phyloP scores from a whole-genome alignment of 2,329 filamentous ascomycete genomes.

The Tolypocladium capitatum region DNA sequence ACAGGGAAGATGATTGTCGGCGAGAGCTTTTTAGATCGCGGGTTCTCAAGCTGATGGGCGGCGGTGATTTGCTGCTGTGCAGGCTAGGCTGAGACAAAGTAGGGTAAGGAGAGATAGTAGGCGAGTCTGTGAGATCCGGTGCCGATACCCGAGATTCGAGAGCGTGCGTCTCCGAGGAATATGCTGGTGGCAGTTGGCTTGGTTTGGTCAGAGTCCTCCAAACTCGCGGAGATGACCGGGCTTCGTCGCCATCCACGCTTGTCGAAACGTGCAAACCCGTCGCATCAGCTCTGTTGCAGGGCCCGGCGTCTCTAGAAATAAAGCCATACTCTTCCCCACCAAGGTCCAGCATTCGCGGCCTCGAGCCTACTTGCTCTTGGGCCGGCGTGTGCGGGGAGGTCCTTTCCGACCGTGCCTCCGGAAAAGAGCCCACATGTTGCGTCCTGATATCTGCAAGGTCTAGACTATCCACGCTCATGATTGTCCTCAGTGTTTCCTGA shows the following conservation, averaged over 20 bases:
- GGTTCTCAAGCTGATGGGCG: slow-evolving; percentile 30
- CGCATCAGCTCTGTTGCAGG: background rate
- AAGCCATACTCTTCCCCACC: background rate
- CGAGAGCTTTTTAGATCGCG: slow-evolving; percentile 17
- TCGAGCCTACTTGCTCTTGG: background rate
- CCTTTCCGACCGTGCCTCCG: background rate
- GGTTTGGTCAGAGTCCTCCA: background rate
- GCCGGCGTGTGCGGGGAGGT: background rate
- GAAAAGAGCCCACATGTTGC: background rate
- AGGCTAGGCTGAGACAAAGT: slow-evolving; percentile 3
- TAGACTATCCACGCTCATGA: slow-evolving; percentile 35
- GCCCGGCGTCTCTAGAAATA: background rate
- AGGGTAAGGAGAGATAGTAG: slow-evolving; percentile 4
- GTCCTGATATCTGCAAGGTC: slow-evolving; percentile 5
- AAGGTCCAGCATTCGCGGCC: background rate
- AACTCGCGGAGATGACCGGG: no score
- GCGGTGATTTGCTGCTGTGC: slow-evolving; percentile 18
- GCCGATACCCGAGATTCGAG: slow-evolving; percentile 9
- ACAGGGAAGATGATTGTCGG: slow-evolving; percentile 5
- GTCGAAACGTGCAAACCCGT: background rate
- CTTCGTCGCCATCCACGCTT: no score
- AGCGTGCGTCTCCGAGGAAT: background rate
- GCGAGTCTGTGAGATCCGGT: slow-evolving; percentile 11
- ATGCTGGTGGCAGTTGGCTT: background rate
- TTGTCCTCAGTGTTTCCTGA: slow-evolving; percentile 35